Conservation (phyloP, 495 filamentous ascomycete species). For the Glarea lozoyensis region DNA sequence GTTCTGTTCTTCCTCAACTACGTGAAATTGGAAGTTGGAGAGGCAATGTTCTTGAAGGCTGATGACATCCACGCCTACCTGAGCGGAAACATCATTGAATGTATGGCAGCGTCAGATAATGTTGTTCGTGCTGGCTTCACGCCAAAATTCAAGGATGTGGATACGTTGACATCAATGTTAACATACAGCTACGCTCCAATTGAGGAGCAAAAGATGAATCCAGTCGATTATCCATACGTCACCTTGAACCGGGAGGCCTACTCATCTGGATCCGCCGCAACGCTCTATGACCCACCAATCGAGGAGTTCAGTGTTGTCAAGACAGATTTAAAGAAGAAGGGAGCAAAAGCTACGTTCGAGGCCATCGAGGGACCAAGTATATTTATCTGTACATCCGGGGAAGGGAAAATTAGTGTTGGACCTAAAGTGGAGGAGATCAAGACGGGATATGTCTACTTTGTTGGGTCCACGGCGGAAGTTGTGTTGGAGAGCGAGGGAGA, state of each 20-base stretch:
- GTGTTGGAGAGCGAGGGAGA: slow-evolving; percentile 59
- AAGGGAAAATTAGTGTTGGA: slow-evolving; percentile 77
- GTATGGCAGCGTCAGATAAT: slow-evolving; percentile 97
- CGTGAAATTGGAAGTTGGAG: slow-evolving; percentile 69
- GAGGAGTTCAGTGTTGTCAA: slow-evolving; percentile 92
- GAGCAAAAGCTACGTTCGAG: slow-evolving; percentile 79
- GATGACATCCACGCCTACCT: slow-evolving; percentile 97
- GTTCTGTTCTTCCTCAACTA: slow-evolving; percentile 79
- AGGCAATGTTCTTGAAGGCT: slow-evolving; percentile 92
- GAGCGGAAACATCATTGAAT: slow-evolving; percentile 94
- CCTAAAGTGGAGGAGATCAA: slow-evolving; percentile 62
- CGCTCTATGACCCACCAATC: slow-evolving; percentile 90
- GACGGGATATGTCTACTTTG: slow-evolving; percentile 82
- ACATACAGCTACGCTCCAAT: slow-evolving; percentile 94
- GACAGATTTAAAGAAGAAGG: slow-evolving; percentile 58
- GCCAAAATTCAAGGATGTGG: slow-evolving; percentile 95
- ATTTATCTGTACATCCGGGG: slow-evolving; percentile 76
- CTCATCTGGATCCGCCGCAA: slow-evolving; percentile 54
- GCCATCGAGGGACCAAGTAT: slow-evolving; percentile 83
- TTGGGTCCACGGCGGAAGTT: slow-evolving; percentile 82
- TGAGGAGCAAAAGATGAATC: slow-evolving; percentile 84
- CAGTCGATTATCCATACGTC: slow-evolving; percentile 73
- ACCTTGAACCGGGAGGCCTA: slow-evolving; percentile 73
- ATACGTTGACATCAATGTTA: slow-evolving; percentile 82
- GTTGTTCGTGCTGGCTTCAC: slow-evolving; percentile 96